Evolutionary conservation across 768 basidiomycete species (phyloP), one percentile per base, ranked within the genome.

Genomic region (Mycena kentingensis): DNA sequence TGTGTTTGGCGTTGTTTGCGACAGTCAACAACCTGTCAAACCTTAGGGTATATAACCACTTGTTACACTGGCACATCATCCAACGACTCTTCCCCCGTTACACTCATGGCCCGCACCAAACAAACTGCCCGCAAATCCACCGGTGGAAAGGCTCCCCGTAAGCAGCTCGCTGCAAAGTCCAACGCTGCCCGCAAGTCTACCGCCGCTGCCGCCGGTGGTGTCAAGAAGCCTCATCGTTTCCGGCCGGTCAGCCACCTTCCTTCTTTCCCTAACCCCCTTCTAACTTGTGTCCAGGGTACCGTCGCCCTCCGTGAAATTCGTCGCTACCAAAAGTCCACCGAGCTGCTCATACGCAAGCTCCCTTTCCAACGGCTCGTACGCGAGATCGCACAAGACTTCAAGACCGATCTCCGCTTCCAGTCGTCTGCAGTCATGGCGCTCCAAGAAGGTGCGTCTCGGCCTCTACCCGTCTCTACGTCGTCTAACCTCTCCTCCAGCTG

Each of bases 181-280:
- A 67, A 73, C 27, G 81, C 82, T 37, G 82, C 82, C 2, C 79
- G 83, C 52, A 85, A 85, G 72, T 84, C 22, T 24, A 42, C 83
- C 48, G 73, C 81, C 18, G 79, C 76, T 27, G 72, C 84, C 32
- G 81, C 90, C 58, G 90, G 90, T 77, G 90, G 91, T 80, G 90
- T 93, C 57, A 93, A 93, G 87, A 93, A 93, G 81, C 90, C 89
- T 58, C 90, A 92, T 78, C 81, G 89, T 55, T 90, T 89, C 81
- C 76, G 84, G 63, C 84, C 84, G 41, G n/a, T n/a, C n/a, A n/a
- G n/a, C n/a, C n/a, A n/a, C n/a, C 5, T 32, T 36, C 28, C 53
- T 22, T 12, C 11, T n/a, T 19, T 10, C 24, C 34, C 4, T 4
- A 10, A 52, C 55, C 6, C 46, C 35, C 16, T n/a, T 38, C 18